Evolutionary conservation across 2,329 filamentous ascomycete species (phyloP), one percentile per base, ranked within the genome.

Genomic region (Claviceps citrina): DNA sequence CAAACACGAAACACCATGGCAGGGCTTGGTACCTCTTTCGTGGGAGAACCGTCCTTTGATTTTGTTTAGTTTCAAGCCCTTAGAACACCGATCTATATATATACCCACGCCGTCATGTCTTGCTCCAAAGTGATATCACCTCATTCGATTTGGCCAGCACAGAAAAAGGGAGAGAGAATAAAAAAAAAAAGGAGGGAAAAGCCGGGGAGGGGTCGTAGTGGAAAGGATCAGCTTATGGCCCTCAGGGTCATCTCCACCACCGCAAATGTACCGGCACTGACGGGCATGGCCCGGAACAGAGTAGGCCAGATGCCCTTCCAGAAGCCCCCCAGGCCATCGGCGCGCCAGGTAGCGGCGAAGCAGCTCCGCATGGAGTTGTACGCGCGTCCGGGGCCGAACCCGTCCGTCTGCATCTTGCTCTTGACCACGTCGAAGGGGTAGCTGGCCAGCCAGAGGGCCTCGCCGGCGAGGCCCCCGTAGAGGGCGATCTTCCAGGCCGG

Each of bases 401-500:
- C 87, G 63, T 98, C 91, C 43, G 81, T 94, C 73, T 98, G 91
- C 89, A 96, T 95, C 75, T 94, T 96, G 64, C 85, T 94, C 81
- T 98, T 98, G 63, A 98, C 65, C 22, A 98, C 89, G 63, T 98
- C 91, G 48, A 98, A 81, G 18, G 91, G 91, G 64, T 98, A 98
- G 56, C 85, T 93, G 27, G 73, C 72, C 41, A 98, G 67, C 91
- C 91, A 98, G 42, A 98, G 72, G 39, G 78, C 84, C 69, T 98
- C 91, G 50, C 91, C 91, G 0, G 91, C 91, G 31, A 98, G 62
- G 33, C 91, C 91, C 47, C 91, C 91, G 59, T 96, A 98, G 10
- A 84, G 65, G 10, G 91, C 91, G 37, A 98, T 76, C 65, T 94
- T 96, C 61, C 78, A 78, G 39, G 74, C 78, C 13, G 84, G 76